These are phyloP conservation scores for Penicillium verhagenii DNA, from an alignment of 495 filamentous ascomycete species.

Conservation along the genomic window DNA sequence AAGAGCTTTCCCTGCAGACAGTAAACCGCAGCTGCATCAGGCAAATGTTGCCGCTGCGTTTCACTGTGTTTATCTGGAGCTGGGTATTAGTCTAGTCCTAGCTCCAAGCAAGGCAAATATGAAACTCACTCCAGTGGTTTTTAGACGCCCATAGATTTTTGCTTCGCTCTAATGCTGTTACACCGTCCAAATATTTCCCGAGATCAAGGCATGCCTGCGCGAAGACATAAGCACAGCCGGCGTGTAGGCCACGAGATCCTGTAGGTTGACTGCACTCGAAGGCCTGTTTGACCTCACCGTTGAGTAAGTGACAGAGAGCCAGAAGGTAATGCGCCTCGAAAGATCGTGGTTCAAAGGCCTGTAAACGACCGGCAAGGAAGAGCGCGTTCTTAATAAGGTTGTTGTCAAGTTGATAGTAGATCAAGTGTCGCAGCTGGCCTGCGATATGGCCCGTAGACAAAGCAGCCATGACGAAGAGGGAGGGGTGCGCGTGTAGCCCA, in stretches of 20 bases:
- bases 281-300: conserved; percentile 72
- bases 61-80: conserved; percentile 65
- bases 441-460: conserved; percentile 64
- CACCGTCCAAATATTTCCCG: conserved; percentile 74
- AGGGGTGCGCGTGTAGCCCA: conserved; percentile 9
- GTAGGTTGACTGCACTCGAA: conserved; percentile 67
- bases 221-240: conserved; percentile 89
- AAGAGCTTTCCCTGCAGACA: conserved; percentile 87
- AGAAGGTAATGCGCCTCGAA: conserved; percentile 80
- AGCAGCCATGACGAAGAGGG: conserved; percentile 62
- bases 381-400: conserved; percentile 82
- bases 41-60: conserved; percentile 61
- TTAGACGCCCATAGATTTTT: conserved; percentile 67
- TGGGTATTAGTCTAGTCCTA: conserved; percentile 4
- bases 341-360: conserved; percentile 75
- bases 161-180: conserved; percentile 74
- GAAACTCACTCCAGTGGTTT: conserved; percentile 65
- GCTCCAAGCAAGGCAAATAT: not conserved
- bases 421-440: conserved; percentile 74
- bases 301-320: conserved; percentile 76
- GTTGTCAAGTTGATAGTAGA: conserved; percentile 94
- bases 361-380: conserved; percentile 84
- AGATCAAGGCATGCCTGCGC: conserved; percentile 83
- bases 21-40: conserved; percentile 78
- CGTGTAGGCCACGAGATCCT: conserved; percentile 65